Base-by-base conservation (phyloP, 495 filamentous ascomycete species). In the Astrothelium subdiscretum region DNA sequence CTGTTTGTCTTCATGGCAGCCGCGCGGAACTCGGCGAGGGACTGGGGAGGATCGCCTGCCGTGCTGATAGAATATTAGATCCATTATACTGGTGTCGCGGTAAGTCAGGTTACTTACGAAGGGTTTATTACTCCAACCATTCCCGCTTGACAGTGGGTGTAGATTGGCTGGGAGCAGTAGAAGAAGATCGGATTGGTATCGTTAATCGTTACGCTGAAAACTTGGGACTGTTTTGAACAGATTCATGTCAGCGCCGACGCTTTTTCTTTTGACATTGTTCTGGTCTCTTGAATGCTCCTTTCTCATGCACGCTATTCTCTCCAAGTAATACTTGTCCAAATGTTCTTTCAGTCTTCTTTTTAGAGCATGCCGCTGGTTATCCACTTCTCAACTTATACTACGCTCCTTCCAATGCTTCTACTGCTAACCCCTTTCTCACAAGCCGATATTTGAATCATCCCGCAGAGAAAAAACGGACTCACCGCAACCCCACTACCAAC, bases 61-160 rank as follows among this genome's bases (percentile, higher is more conserved):
- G 48, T 54, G 8, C 48, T 54, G 48, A 29, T 27, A 24, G 12
- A 29, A 8, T 5, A 8, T 54, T 54, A 54, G 48, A 26, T 8
- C 15, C 8, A 15, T 38, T 8, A 15, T 15, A 8, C 24, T 54
- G 26, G 5, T 20, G 10, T 20, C 15, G 18, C 11, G 35, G 29
- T 15, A 40, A 11, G 32, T 3, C 11, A n/a, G 29, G 31, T 32
- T 2, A 48, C 60, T 26, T 63, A 68, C 66, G 69, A 64, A 58
- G 69, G 66, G 51, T 72, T 72, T 63, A 72, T 68, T 18, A 65
- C 68, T 31, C 62, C 64, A 31, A 70, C 68, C 70, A 72, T 72
- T 15, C 70, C 70, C 4, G 58, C 38, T 13, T 63, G 57, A 44
- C 70, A 72, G 59, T 72, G 70, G 31, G 58, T 60, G 35, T 43